Conservation (phyloP, 2,329 filamentous ascomycete species). For the Xylariaceae sp. region DNA sequence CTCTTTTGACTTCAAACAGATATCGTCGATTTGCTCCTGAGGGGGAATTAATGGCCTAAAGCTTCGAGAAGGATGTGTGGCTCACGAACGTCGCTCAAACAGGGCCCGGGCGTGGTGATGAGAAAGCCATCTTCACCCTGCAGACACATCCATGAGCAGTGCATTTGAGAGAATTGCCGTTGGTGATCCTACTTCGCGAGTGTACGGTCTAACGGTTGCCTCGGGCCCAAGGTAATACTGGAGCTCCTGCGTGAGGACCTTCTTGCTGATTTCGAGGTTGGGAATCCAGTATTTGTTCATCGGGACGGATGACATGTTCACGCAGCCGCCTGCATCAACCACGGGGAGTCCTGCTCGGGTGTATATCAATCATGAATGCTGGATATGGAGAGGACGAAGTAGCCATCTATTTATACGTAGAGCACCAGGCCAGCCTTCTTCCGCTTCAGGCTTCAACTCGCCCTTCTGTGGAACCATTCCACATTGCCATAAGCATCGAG, state of each 20-base stretch:
- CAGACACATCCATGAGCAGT: slow-evolving; percentile 24
- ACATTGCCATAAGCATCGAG: neutral
- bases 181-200: slow-evolving; percentile 45
- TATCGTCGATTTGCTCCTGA: slow-evolving; percentile 61
- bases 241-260: slow-evolving; percentile 55
- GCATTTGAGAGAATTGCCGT: slow-evolving; percentile 14
- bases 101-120: slow-evolving; percentile 54
- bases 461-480: too few species aligned
- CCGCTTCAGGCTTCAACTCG: neutral
- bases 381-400: slow-evolving; percentile 9
- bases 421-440: neutral
- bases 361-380: slow-evolving; percentile 8
- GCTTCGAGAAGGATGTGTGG: slow-evolving; percentile 4
- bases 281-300: slow-evolving; percentile 61
- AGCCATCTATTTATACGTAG: slow-evolving; percentile 10
- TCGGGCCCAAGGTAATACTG: slow-evolving; percentile 56
- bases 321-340: slow-evolving; percentile 1
- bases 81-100: slow-evolving; percentile 53
- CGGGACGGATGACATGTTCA: slow-evolving; percentile 33
- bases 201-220: slow-evolving; percentile 54
- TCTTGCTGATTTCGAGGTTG: slow-evolving; percentile 56
- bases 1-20: slow-evolving; percentile 56
- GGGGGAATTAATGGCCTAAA: slow-evolving; percentile 8
- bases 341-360: slow-evolving; percentile 6
- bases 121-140: slow-evolving; percentile 60